These are phyloP conservation scores for Nothopassalora personata DNA, from an alignment of 2,329 filamentous ascomycete genomes.

Conservation along the genomic window DNA sequence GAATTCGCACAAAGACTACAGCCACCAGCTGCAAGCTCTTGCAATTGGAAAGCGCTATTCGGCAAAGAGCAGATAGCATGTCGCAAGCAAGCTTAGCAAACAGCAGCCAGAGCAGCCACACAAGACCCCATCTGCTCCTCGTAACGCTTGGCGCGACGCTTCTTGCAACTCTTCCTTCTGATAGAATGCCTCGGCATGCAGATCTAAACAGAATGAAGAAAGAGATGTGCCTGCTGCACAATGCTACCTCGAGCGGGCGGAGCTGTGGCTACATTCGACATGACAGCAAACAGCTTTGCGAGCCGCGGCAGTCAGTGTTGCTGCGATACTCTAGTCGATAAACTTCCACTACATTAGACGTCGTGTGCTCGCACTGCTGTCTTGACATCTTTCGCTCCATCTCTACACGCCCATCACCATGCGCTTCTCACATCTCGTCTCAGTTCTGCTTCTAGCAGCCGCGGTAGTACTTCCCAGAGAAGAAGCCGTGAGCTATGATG, in stretches of 20 bases:
- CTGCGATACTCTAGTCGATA: too few relatives aligned
- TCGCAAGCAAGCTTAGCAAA: not conserved
- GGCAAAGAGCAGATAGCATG: not conserved
- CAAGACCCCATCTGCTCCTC: not conserved
- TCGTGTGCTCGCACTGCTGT: not conserved
- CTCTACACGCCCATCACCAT: not conserved
- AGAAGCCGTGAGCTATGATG: conserved; percentile 13
- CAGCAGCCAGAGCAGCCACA: not conserved
- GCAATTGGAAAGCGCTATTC: not conserved
- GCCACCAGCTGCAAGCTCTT: not conserved
- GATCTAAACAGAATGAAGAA: not conserved
- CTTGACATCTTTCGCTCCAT: not conserved
- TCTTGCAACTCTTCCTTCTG: not conserved
- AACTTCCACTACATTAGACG: not conserved
- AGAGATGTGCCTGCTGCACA: not conserved
- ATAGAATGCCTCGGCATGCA: not conserved
- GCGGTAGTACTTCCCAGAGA: conserved; percentile 10
- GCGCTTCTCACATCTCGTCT: conserved; percentile 7
- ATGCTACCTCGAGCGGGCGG: not conserved
- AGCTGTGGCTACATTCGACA: not conserved
- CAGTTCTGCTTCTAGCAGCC: conserved; percentile 11
- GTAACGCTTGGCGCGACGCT: not conserved
- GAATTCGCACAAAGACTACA: not conserved
- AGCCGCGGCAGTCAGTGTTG: not conserved
- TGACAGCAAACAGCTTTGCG: not conserved